Evolutionary conservation across 129 eudicot species (phyloP).

Genomic region (Chrysanthemum seticuspe): DNA sequence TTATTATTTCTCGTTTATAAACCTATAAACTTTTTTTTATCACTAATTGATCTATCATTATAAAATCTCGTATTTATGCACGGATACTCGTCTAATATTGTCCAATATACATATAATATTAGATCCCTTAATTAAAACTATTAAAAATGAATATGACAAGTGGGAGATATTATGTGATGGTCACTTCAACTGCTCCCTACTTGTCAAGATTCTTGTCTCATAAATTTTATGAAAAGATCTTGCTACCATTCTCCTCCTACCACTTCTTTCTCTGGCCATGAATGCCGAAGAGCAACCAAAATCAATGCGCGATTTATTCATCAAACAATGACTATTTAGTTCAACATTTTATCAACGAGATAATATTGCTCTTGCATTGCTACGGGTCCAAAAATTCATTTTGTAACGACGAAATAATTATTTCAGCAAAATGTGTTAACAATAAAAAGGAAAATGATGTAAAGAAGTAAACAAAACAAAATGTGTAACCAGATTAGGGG

Average conservation of each 20-base stretch:
- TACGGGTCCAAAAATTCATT: no score
- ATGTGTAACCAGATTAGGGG: no score
- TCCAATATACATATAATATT: not conserved
- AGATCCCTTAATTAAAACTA: not conserved
- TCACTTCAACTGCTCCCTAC: constrained; percentile 24
- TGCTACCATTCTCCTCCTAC: constrained; percentile 4
- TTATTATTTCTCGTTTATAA: no score
- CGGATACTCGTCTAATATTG: no score
- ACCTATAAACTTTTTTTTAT: no score
- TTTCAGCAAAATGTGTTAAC: no score
- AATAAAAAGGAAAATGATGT: no score
- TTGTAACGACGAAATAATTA: no score
- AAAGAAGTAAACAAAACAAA: no score
- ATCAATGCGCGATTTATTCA: constrained; percentile 4
- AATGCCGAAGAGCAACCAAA: constrained; percentile 18
- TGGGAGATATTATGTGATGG: constrained; percentile 32
- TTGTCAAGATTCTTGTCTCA: constrained; percentile 30
- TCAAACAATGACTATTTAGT: constrained; percentile 17
- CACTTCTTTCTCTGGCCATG: constrained; percentile 35
- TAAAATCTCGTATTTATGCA: no score
- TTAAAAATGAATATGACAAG: constrained; percentile 13
- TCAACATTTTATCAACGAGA: constrained; percentile 1
- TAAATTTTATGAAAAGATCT: constrained; percentile 22
- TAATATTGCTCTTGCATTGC: not conserved
- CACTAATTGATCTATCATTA: no score